phyloP scores from a whole-genome alignment of 805 yeast species.

The Blastobotrys mokoenaii region DNA sequence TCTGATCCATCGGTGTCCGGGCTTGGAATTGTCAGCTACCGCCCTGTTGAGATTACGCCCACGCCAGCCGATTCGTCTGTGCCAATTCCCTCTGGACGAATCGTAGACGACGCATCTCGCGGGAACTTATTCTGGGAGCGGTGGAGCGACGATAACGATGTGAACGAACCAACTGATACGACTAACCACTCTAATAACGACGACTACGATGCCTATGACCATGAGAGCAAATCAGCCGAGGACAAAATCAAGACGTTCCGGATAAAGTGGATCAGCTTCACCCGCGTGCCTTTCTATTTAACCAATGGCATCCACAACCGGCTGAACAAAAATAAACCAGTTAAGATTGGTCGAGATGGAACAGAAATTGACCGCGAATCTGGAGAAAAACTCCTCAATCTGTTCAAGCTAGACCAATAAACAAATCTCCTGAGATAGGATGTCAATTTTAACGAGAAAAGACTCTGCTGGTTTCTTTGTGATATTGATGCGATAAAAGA shows the following conservation, averaged over 20 bases:
- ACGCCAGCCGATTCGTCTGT: conserved; percentile 10
- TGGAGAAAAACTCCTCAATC: conserved; percentile 23
- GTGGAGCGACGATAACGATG: conserved; percentile 12
- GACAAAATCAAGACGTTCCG: conserved; percentile 26
- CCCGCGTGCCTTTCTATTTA: conserved; percentile 26
- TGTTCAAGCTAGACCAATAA: conserved; percentile 19
- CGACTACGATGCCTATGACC: too few relatives aligned
- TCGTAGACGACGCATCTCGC: conserved; percentile 23
- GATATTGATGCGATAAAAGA: too few relatives aligned
- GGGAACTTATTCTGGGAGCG: conserved; percentile 35
- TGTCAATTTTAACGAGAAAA: neutral
- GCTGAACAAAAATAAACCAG: conserved; percentile 31
- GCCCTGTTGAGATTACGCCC: conserved; percentile 5
- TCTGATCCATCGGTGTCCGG: neutral
- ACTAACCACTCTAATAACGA: too few relatives aligned
- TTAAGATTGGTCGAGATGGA: conserved; percentile 36
- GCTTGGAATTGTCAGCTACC: neutral
- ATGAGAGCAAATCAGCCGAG: neutral
- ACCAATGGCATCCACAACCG: conserved; percentile 28
- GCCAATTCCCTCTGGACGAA: conserved; percentile 18
- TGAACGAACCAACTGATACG: neutral
- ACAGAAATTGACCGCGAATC: conserved; percentile 33
- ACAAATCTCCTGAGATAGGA: neutral
- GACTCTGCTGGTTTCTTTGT: too few relatives aligned
- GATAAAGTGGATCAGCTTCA: conserved; percentile 30